Conservation (phyloP, 345 rosid genomes). For the Physaria fendleri region DNA sequence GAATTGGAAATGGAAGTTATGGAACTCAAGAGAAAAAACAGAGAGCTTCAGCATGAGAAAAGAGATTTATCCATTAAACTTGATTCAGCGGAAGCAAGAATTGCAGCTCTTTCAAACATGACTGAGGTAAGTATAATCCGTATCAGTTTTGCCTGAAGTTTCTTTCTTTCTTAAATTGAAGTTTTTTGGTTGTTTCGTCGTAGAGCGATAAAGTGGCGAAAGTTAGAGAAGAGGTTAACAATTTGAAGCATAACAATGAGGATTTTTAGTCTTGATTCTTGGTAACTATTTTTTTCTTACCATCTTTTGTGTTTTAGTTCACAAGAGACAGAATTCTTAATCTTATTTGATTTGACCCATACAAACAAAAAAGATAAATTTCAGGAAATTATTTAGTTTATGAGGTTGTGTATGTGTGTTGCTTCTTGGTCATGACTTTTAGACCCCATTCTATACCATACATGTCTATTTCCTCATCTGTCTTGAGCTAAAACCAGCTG, state of each 20-base stretch:
- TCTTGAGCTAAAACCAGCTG: conserved; percentile 51
- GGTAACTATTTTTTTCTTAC: not conserved
- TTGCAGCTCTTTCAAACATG: conserved; percentile 68
- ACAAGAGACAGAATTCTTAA: conserved; percentile 26
- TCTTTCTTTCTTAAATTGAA: not conserved
- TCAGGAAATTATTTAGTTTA: no score
- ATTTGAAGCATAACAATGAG: conserved; percentile 71
- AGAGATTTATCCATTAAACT: conserved; percentile 74
- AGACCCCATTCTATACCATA: no score
- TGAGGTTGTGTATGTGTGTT: no score
- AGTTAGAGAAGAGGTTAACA: no score
- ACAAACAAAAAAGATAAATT: no score
- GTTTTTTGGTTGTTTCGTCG: no score
- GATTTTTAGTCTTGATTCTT: conserved; percentile 34
- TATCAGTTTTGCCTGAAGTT: not conserved
- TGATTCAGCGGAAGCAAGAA: conserved; percentile 77
- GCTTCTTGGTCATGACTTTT: no score
- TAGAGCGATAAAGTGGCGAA: no score
- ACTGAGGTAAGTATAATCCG: conserved; percentile 56
- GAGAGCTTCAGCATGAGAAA: conserved; percentile 93
- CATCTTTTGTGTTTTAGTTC: not conserved
- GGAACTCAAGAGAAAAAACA: conserved; percentile 88
- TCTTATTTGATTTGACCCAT: no score
- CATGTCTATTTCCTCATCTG: conserved; percentile 30
- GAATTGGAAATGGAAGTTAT: conserved; percentile 74